Base-by-base conservation (phyloP, 106 monocot genomes). In the Amphibolis antarctica region DNA sequence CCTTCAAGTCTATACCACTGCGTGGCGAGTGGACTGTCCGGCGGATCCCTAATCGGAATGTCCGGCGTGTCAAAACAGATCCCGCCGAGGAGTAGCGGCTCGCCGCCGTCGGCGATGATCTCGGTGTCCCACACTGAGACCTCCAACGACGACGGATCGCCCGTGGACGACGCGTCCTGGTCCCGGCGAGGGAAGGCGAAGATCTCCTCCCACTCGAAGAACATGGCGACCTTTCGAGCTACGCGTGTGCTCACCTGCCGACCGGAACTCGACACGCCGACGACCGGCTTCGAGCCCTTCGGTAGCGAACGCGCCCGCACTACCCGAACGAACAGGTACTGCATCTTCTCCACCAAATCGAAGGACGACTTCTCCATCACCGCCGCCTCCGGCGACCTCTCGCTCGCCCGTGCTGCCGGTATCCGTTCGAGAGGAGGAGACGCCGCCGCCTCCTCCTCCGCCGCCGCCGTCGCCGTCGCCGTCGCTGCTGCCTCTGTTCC, bases 1-100 rank as follows among this genome's bases (percentile, higher is more conserved):
- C 88, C 88, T 42, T 93, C 92, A 17, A 96, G 84, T 52, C 74
- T 62, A 76, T 96, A 90, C 96, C 96, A 96, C 78, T 98, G 96
- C 5, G 81, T 73, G 26, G 88, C 93, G 31, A 89, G 76, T 0
- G 85, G 76, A 55, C 85, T 77, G 54, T 89, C 88, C 5, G 93
- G 82, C 9, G 80, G 82, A 72, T 85, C 88, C 29, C 93, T 57
- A 30, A 61, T 31, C 4, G 77, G 83, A 12, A 83, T 68, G 36
- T 93, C 93, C 10, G 83, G 72, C 42, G 75, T 73, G 66, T 93
- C 88, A 70, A 93, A 86, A 77, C 85, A 83, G 58, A 93, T 71
- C 0, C 86, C 79, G 42, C 93, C 93, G 22, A 93, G 79, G 74
- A 93, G 86, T 51, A 93, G 86, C 46, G 71, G 68, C 13, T 55